Evolutionary conservation across 495 filamentous ascomycete species (phyloP).

Genomic region (Neurospora pannonica): DNA sequence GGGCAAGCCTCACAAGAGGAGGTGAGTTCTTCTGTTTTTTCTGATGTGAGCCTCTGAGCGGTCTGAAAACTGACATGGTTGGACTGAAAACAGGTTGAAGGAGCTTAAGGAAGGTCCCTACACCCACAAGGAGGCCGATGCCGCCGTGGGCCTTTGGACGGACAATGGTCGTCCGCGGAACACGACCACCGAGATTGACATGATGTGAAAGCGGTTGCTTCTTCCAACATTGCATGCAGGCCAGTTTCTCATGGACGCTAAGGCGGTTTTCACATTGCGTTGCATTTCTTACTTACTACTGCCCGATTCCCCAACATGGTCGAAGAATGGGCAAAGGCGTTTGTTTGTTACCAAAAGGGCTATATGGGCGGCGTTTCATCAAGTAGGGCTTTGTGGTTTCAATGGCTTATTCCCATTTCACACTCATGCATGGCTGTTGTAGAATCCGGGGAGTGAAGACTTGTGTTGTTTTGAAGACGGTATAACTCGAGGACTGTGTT

Average conservation of each 20-base stretch:
- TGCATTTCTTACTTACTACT: background rate
- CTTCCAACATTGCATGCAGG: background rate
- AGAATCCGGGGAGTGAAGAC: background rate
- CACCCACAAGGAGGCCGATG: slow-evolving; percentile 2
- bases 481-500: background rate
- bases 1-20: slow-evolving; percentile 87
- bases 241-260: background rate
- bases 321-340: background rate
- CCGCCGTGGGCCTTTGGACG: slow-evolving; percentile 1
- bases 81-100: slow-evolving; percentile 1
- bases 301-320: background rate
- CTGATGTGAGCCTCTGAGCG: background rate
- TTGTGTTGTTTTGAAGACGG: background rate
- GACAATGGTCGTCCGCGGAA: background rate
- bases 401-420: background rate
- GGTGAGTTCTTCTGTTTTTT: slow-evolving; percentile 40
- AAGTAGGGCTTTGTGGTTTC: background rate
- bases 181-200: slow-evolving; percentile 2
- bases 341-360: background rate
- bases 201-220: background rate
- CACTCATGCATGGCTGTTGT: background rate
- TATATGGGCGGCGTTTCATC: background rate
- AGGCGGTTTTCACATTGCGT: background rate
- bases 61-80: background rate
- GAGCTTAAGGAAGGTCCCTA: slow-evolving; percentile 2